A percentile compares a stretch with the other conserved stretches of the same genome.
These are phyloP conservation scores for Alloascoidea africana DNA, from an alignment of 805 yeast genomes.

Conservation along the genomic window DNA sequence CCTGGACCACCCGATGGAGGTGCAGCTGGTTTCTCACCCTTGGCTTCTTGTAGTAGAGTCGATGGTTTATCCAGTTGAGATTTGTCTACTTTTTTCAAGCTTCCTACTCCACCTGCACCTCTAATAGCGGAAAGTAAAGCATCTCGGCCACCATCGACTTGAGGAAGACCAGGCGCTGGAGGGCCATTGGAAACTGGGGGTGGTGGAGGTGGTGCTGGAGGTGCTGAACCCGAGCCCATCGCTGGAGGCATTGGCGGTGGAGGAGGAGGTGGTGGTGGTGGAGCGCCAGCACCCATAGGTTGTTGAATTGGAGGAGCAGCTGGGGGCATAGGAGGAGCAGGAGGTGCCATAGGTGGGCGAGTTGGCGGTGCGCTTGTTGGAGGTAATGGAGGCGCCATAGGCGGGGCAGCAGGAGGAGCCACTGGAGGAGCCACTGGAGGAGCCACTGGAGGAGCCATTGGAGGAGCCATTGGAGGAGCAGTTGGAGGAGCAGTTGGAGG, in stretches of 20 bases:
- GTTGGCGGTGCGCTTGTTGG: conserved; percentile 19
- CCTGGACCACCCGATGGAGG: conserved; percentile 28
- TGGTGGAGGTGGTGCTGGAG: conserved; percentile 21
- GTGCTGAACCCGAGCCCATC: conserved; percentile 7
- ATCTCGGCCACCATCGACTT: conserved; percentile 49
- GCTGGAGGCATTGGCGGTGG: conserved; percentile 27
- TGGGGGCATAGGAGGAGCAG: conserved; percentile 11
- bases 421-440: conserved; percentile 11
- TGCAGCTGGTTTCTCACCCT: conserved; percentile 34
- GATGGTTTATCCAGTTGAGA: conserved; percentile 70
- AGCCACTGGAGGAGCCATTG: conserved; percentile 13
- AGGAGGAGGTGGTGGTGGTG: conserved; percentile 11
- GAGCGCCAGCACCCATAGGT: conserved; percentile 11
- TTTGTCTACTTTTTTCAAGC: conserved; percentile 68
- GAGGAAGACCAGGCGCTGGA: conserved; percentile 21
- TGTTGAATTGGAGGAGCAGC: conserved; percentile 19
- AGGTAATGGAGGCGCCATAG: conserved; percentile 9
- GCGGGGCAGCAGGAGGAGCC: conserved; percentile 9
- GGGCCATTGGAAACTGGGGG: conserved; percentile 14
- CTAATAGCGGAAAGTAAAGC: conserved; percentile 81
- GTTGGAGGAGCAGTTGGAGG: conserved; percentile 8
- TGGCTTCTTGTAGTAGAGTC: conserved; percentile 53
- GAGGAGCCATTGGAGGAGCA: conserved; percentile 14
- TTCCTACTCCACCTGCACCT: conserved; percentile 57
- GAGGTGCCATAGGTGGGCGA: conserved; percentile 17